Evolutionary conservation across 495 filamentous ascomycete genomes (phyloP), one percentile per base, ranked within the genome.

Genomic region (Tricharina praecox): DNA sequence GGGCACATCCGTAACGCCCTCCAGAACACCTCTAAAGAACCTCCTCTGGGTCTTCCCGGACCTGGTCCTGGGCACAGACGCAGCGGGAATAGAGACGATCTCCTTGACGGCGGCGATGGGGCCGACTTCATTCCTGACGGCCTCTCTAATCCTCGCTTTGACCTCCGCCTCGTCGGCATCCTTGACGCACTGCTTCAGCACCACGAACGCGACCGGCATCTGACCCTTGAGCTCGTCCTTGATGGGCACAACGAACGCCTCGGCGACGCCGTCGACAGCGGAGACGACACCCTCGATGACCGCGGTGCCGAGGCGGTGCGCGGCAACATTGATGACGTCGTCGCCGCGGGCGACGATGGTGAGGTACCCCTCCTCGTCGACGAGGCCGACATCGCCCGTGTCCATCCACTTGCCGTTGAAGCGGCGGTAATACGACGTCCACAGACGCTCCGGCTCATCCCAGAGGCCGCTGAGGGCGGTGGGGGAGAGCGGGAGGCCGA

Each of bases 301-400:
- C 24, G 81, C 86, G 2, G 86, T 95, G 55, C 78, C 83, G 51
- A 95, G 85, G 3, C 87, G 75, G 65, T 95, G 87, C 2, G 87
- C 87, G 23, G 87, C 86, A 1, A 93, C 87, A 57, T 95, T 95
- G 60, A 95, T 92, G 49, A 95, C 79, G 62, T 95, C 87, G 68
- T 95, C 87, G 0, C 71, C 69, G 33, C 78, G 66, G 1, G 74
- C 68, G 76, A 82, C 79, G 47, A 82, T 67, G 51, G 77, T 71
- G 35, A 82, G 66, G 50, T 81, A 82, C 4, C 76, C 78, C 44
- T 86, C 76, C 10, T 70, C 56, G 62, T 94, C 87, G 47, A 93
- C 72, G 63, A 85, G 74, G 0, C 87, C 87, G 1, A 84, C 82
- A 61, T 95, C 87, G 0, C 87, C 87, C 0, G 87, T 94, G 55